Base-by-base conservation (phyloP, 1,284 basidiomycete species). In the Malassezia sp. region DNA sequence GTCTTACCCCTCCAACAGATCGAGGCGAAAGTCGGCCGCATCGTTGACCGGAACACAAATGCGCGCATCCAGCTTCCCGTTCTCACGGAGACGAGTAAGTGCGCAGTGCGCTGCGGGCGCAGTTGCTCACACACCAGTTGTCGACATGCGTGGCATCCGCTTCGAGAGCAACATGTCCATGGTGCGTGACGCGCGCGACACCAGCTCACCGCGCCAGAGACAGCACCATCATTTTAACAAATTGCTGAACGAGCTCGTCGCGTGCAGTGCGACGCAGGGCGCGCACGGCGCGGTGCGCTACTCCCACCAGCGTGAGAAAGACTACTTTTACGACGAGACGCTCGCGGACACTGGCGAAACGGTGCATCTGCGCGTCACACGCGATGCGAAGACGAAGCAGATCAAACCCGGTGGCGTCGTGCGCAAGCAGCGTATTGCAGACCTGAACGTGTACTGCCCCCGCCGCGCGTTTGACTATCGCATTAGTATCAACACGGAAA, bases 111-210 rank as follows among this genome's bases (percentile, higher is more conserved):
- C n/a, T n/a, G n/a, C n/a, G n/a, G n/a, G n/a, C n/a, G n/a, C n/a
- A n/a, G n/a, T 8, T 33, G 28, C 24, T 18, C 2, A 29, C 22
- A 11, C 33, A 2, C 73, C 33, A 84, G 85, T 73, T 42, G 55
- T 77, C 76, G 78, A 35, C 34, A 49, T 59, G 12, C 46, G 42
- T 7, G 47, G 53, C 5, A 54, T 57, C n/a, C 52, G 60, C 2
- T 96, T 96, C 70, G 82, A 88, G 66, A 85, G 87, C 49, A 89
- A 89, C 62, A 91, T 97, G 88, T 79, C 81, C 35, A 73, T 77
- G 57, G 86, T 89, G 69, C 69, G 83, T 76, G 20, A 37, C n/a
- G 46, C 17, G 42, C 36, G 11, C 40, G n/a, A n/a, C n/a, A n/a
- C n/a, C n/a, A n/a, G n/a, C n/a, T n/a, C n/a, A 20, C 4, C n/a